Percentiles rank a stretch among this genome's conserved stretches.
phyloP scores from a whole-genome alignment of 2,329 filamentous ascomycete species.

The Calonectria pauciramosa region DNA sequence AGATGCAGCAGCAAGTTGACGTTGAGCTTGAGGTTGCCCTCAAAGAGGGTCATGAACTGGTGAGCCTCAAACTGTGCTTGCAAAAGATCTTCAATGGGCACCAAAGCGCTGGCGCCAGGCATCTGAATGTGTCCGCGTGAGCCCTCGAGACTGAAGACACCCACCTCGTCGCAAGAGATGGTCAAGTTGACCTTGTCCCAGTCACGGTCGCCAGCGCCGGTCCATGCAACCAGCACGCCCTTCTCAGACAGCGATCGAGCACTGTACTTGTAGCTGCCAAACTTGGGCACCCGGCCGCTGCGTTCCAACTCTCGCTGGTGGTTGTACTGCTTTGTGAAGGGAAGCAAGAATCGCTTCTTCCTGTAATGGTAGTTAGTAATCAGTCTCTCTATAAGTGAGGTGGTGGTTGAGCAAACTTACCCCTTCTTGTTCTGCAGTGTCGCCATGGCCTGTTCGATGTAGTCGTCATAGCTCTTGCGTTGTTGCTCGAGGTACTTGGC shows the following conservation, averaged over 20 bases:
- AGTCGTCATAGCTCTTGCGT: slow-evolving; percentile 98
- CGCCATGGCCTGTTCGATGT: slow-evolving; percentile 98
- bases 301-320: slow-evolving; percentile 96
- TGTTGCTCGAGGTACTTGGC: slow-evolving; percentile 94
- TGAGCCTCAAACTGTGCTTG: slow-evolving; percentile 98
- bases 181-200: slow-evolving; percentile 96
- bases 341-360: slow-evolving; percentile 93
- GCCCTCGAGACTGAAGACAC: slow-evolving; percentile 93
- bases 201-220: slow-evolving; percentile 83
- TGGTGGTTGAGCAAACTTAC: slow-evolving; percentile 58
- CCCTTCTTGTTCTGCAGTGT: slow-evolving; percentile 97
- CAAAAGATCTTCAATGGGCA: slow-evolving; percentile 92
- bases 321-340: slow-evolving; percentile 99
- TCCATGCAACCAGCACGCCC: slow-evolving; percentile 94
- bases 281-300: slow-evolving; percentile 93
- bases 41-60: slow-evolving; percentile 96
- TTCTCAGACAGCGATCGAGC: slow-evolving; percentile 91
- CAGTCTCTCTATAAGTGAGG: background rate
- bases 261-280: slow-evolving; percentile 98
- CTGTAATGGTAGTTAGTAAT: slow-evolving; percentile 55
- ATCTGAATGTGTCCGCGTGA: slow-evolving; percentile 95
- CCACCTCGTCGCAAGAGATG: slow-evolving; percentile 93
- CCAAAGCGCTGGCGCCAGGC: slow-evolving; percentile 88
- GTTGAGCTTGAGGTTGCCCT: slow-evolving; percentile 87
- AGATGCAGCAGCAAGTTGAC: slow-evolving; percentile 97